Conservation (phyloP, 345 rosid genomes). For the Euphorbia tirucalli region DNA sequence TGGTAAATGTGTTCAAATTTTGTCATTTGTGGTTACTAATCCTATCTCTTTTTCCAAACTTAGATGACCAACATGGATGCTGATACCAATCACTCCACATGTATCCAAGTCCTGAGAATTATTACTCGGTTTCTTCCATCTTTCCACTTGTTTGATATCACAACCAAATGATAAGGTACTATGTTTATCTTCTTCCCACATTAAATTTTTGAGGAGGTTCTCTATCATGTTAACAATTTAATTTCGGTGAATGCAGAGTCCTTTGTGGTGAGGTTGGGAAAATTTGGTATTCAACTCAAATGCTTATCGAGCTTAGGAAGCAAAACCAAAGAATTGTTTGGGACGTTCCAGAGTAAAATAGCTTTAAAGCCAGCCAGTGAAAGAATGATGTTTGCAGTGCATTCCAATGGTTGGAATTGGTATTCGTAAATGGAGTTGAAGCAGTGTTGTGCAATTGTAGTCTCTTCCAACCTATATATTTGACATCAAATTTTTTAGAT, state of each 20-base stretch:
- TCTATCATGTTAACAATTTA: not conserved
- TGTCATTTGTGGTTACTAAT: not conserved
- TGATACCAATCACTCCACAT: not conserved
- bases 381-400: not conserved
- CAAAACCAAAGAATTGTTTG: not conserved
- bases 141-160: not conserved
- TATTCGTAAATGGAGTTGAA: not conserved
- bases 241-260: not conserved
- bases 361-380: not conserved
- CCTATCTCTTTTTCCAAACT: not conserved
- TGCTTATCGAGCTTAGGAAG: not conserved
- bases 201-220: not conserved
- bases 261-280: not conserved
- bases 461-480: no score
- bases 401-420: not conserved
- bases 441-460: not conserved
- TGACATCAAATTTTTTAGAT: not conserved
- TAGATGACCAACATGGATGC: not conserved
- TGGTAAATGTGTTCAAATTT: not conserved
- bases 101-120: not conserved
- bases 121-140: not conserved
- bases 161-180: conserved; percentile 13
- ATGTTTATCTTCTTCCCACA: not conserved
- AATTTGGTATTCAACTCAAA: not conserved
- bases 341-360: not conserved